Base-by-base conservation (phyloP, 768 basidiomycete genomes). In the Leucosporidium creatinivorum region DNA sequence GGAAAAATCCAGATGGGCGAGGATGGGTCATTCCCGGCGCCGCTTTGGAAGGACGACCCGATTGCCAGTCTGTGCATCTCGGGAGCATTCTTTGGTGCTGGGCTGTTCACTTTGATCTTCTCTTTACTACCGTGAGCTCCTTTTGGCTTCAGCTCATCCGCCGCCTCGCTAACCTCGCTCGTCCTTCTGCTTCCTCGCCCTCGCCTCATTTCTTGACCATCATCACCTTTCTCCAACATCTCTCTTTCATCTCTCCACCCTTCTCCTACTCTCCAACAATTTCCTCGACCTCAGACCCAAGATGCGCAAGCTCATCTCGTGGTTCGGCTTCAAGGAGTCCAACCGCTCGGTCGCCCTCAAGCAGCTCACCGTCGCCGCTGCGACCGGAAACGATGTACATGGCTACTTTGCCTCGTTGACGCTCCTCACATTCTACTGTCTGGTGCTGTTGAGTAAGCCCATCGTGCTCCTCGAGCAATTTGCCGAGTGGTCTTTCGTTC, bases 21-120 rank as follows among this genome's bases (percentile, higher is more conserved):
- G 19, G 47, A 54, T 13, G 52, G 51, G 19, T 26, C 39, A 13
- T 25, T 54, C 10, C 71, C 68, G 15, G 26, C 52, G 18, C 62
- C 66, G n/a, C n/a, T 61, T 15, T 72, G 71, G 71, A 47, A 61
- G 25, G 60, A 65, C 9, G 71, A 72, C 51, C 36, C 65, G 23
- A 51, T 69, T 23, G 48, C 65, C 26, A 62, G 49, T 0, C 33
- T 67, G 31, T 19, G 61, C 44, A 65, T 72, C 50, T 39, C 31
- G 2, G 65, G 65, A 0, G 66, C 71, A 0, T 39, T 62, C 0
- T 56, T 72, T 8, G 71, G 71, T 0, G 50, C 36, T 0, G 71
- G 65, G 19, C 50, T 61, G 15, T 33, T 60, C n/a, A 21, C 21
- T 5, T 21, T 54, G 9, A 58, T 65, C 31, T 39, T 57, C 51